phyloP scores from a whole-genome alignment of 805 yeast species.

The Metschnikowia koreensis region DNA sequence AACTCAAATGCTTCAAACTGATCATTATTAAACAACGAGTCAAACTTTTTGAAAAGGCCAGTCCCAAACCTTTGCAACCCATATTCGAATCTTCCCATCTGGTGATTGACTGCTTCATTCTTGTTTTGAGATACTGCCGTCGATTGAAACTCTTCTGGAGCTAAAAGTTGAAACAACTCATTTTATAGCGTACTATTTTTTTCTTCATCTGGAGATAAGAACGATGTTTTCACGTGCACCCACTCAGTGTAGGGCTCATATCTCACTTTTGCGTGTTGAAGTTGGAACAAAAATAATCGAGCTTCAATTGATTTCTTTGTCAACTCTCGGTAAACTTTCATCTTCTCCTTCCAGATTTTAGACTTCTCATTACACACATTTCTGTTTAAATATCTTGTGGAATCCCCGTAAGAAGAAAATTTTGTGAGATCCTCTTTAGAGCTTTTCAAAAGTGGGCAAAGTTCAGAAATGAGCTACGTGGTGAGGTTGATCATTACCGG shows the following conservation, averaged over 20 bases:
- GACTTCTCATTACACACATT: too few species aligned
- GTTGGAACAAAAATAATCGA: background rate
- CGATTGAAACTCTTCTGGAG: background rate
- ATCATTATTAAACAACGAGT: background rate
- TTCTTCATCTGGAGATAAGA: too few species aligned
- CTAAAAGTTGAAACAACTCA: too few species aligned
- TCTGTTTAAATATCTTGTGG: too few species aligned
- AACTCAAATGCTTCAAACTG: background rate
- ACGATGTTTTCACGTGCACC: background rate
- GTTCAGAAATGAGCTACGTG: too few species aligned
- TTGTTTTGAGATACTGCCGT: background rate
- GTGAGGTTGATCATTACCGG: background rate
- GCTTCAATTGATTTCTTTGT: background rate
- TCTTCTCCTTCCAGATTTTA: too few species aligned
- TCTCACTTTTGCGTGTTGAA: constrained; percentile 1
- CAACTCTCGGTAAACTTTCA: background rate
- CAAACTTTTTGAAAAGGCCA: background rate
- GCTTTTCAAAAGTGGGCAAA: too few species aligned
- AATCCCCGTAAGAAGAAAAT: too few species aligned
- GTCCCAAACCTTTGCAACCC: background rate
- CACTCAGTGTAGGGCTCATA: constrained; percentile 3
- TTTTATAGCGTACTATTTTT: too few species aligned
- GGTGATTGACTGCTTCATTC: background rate
- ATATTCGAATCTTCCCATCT: background rate
- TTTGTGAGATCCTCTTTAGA: background rate